A percentile compares a stretch with the other conserved stretches of the same genome.
These are phyloP conservation scores for Heterobasidion parviporum DNA, from an alignment of 1,284 basidiomycete genomes.

Conservation along the genomic window DNA sequence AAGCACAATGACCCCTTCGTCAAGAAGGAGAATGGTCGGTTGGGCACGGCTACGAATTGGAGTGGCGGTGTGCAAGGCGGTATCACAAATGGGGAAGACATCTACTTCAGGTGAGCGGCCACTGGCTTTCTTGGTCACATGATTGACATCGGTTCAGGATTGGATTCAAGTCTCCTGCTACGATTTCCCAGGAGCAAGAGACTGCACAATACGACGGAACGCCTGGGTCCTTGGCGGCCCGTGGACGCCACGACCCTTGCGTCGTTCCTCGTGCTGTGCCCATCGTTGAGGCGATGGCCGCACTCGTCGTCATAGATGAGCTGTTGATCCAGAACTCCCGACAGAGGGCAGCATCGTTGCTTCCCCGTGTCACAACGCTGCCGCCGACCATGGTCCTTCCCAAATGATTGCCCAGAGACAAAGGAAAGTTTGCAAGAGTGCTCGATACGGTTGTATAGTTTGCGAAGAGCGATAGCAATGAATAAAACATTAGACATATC, in stretches of 20 bases:
- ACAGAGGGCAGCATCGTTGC: constrained; percentile 50
- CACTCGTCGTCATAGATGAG: constrained; percentile 91
- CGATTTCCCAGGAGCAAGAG: constrained; percentile 87
- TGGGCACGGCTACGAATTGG: constrained; percentile 92
- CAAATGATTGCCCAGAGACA: not conserved
- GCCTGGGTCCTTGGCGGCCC: constrained; percentile 78
- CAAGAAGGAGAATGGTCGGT: constrained; percentile 51
- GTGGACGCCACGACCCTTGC: constrained; percentile 95
- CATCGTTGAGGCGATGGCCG: constrained; percentile 98
- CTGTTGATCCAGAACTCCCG: constrained; percentile 84
- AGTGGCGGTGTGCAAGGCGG: constrained; percentile 97
- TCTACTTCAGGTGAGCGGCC: constrained; percentile 82
- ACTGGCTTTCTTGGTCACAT: not conserved
- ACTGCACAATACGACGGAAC: constrained; percentile 94
- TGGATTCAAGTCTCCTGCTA: constrained; percentile 98
- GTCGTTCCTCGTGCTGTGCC: constrained; percentile 97
- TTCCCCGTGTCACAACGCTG: constrained; percentile 76
- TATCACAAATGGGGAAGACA: constrained; percentile 94
- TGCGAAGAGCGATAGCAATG: too few species aligned
- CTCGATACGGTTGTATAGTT: not conserved
- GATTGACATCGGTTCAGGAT: constrained; percentile 40
- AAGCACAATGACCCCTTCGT: constrained; percentile 92
- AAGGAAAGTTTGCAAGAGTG: not conserved
- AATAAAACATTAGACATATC: not conserved
- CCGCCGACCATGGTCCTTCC: constrained; percentile 82